Evolutionary conservation across 331 rosid species (phyloP), one percentile per base, ranked within the genome.

Genomic region (Pyrus hybrid): DNA sequence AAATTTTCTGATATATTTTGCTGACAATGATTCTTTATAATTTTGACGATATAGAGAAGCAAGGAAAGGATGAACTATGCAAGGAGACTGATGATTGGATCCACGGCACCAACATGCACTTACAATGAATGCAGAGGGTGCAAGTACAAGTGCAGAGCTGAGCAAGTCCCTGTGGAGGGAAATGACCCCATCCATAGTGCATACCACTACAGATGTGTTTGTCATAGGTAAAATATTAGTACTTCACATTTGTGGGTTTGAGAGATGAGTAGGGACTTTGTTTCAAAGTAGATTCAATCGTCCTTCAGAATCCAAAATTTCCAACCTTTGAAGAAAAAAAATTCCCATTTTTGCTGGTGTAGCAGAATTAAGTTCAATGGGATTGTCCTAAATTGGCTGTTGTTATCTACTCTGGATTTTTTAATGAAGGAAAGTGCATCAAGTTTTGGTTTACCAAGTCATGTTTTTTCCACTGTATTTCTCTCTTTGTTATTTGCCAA

Each of bases 61-160:
- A 77, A 66, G 37, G 77, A 70, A 76, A 87, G 2, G 70, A 68
- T 45, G 81, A 85, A 86, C 41, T 77, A 79, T 54, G 71, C 81
- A 7, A 87, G 96, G 80, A 87, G 96, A 77, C 13, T 89, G 84
- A 90, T 84, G 99, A 94, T 94, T 71, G 99, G 99, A 66, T 94
- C 99, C 60, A 94, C 99, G n/a, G 92, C 97, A 56, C 99, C 99
- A 77, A 90, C 83, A 23, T 92, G 97, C 74, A 92, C 99, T 30
- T 92, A 90, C 68, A 94, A 94, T 82, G 99, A 94, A 51, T 94
- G 99, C n/a, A n/a, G n/a, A n/a, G n/a, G n/a, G n/a, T n/a, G n/a
- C n/a, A n/a, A n/a, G n/a, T n/a, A n/a, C n/a, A 90, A 75, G 79
- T 94, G 99, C 88, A 87, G 86, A 75, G 97, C 97, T 17, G 91